Evolutionary conservation across 495 filamentous ascomycete species (phyloP).

Genomic region (Penicillium cinerascens): DNA sequence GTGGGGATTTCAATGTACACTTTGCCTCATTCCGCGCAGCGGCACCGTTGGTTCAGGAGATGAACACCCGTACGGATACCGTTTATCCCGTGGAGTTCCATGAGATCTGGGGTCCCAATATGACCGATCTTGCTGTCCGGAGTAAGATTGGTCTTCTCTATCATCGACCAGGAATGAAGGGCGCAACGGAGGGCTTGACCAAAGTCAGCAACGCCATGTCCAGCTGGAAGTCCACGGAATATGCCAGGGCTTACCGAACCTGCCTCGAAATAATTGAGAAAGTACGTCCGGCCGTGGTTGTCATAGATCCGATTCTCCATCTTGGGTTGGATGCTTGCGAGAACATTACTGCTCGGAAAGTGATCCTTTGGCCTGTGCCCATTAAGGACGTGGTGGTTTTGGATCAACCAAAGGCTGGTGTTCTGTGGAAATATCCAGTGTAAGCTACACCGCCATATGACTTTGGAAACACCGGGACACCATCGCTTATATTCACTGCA

Average conservation of each 20-base stretch:
- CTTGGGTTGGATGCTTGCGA: slow-evolving; percentile 48
- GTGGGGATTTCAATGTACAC: slow-evolving; percentile 45
- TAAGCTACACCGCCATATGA: slow-evolving; percentile 9
- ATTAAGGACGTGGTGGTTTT: slow-evolving; percentile 39
- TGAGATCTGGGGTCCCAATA: slow-evolving; percentile 37
- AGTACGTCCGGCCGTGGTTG: slow-evolving; percentile 40
- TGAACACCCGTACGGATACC: slow-evolving; percentile 22
- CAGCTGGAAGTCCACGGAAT: slow-evolving; percentile 47
- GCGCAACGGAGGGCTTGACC: slow-evolving; percentile 34
- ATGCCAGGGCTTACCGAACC: slow-evolving; percentile 43
- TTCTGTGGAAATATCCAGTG: slow-evolving; percentile 46
- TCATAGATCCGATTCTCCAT: slow-evolving; percentile 49
- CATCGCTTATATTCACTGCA: slow-evolving; percentile 13
- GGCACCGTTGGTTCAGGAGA: slow-evolving; percentile 25
- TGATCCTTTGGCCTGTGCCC: slow-evolving; percentile 35
- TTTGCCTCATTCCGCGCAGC: slow-evolving; percentile 49
- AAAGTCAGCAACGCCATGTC: slow-evolving; percentile 34
- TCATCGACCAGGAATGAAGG: slow-evolving; percentile 36
- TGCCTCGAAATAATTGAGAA: slow-evolving; percentile 41
- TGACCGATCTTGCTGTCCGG: slow-evolving; percentile 42
- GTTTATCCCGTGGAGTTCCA: slow-evolving; percentile 34
- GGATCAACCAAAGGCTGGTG: slow-evolving; percentile 31
- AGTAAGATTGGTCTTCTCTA: slow-evolving; percentile 28
- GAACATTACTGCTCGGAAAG: slow-evolving; percentile 25
- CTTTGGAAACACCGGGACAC: not conserved